Evolutionary conservation across 73 alveolate genomes (phyloP).

Genomic region (Blepharisma japonicum): DNA sequence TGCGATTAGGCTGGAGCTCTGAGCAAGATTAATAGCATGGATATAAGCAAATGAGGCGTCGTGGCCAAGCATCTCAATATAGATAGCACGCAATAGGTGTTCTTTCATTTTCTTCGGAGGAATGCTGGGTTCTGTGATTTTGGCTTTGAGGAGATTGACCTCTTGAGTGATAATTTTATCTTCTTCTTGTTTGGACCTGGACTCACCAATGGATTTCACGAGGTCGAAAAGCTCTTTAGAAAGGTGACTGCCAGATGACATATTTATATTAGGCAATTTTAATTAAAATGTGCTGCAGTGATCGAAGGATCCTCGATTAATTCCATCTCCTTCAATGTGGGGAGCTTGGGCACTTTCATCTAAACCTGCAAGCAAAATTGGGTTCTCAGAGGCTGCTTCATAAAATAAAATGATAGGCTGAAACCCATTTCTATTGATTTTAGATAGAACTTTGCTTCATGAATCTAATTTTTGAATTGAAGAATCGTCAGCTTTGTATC

Average conservation of each 20-base stretch:
- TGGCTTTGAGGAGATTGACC: constrained; percentile 79
- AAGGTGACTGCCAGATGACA: constrained; percentile 27
- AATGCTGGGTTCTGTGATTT: constrained; percentile 85
- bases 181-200: constrained; percentile 97
- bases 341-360: too few relatives aligned
- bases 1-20: constrained; percentile 24
- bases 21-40: constrained; percentile 98
- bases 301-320: too few relatives aligned
- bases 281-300: too few relatives aligned
- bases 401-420: too few relatives aligned
- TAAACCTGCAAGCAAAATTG: too few relatives aligned
- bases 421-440: too few relatives aligned
- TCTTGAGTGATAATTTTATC: constrained; percentile 97
- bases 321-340: too few relatives aligned
- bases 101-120: constrained; percentile 94
- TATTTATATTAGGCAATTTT: not conserved
- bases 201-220: constrained; percentile 99
- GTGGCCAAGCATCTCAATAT: constrained; percentile 99
- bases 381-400: too few relatives aligned
- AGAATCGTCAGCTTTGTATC: too few relatives aligned
- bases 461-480: too few relatives aligned
- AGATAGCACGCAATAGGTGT: constrained; percentile 92
- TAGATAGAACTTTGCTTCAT: too few relatives aligned
- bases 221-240: constrained; percentile 95
- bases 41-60: constrained; percentile 99